Conservation (phyloP, 306 rosid species). For the Fragaria vesca region DNA sequence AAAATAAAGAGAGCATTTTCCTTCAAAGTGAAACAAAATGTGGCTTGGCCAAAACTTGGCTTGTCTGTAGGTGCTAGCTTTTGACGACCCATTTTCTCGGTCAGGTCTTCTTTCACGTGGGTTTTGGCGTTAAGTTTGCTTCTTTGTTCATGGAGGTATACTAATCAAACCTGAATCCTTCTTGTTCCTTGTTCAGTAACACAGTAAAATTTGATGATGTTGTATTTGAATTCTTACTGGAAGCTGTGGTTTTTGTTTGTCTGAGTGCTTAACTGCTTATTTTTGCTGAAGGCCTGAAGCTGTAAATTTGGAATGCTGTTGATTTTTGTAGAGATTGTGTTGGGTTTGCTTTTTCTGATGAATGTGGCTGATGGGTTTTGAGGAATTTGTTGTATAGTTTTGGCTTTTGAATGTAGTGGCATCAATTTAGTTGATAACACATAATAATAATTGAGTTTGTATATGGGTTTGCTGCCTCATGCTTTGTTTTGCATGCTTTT, state of each 20-base stretch:
- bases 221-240: no score
- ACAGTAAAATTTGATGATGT: no score
- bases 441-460: neutral
- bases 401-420: slow-evolving; percentile 25
- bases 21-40: neutral
- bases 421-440: neutral
- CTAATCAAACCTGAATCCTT: slow-evolving; percentile 35
- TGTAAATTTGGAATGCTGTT: slow-evolving; percentile 22
- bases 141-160: slow-evolving; percentile 33
- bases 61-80: neutral
- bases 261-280: no score
- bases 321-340: slow-evolving; percentile 25
- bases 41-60: neutral
- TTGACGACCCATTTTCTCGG: neutral
- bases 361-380: slow-evolving; percentile 40
- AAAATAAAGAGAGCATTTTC: neutral
- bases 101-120: neutral
- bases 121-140: slow-evolving; percentile 13
- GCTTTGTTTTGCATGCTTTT: slow-evolving; percentile 5
- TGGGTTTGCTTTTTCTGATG: slow-evolving; percentile 1
- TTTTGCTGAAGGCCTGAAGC: neutral
- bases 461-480: slow-evolving; percentile 23
- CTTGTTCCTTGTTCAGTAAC: slow-evolving; percentile 19
- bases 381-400: slow-evolving; percentile 38
- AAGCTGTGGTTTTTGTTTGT: no score